Evolutionary conservation across 139 green algal species (phyloP), one percentile per base, ranked within the genome.

Genomic region (Chlorella sp.): DNA sequence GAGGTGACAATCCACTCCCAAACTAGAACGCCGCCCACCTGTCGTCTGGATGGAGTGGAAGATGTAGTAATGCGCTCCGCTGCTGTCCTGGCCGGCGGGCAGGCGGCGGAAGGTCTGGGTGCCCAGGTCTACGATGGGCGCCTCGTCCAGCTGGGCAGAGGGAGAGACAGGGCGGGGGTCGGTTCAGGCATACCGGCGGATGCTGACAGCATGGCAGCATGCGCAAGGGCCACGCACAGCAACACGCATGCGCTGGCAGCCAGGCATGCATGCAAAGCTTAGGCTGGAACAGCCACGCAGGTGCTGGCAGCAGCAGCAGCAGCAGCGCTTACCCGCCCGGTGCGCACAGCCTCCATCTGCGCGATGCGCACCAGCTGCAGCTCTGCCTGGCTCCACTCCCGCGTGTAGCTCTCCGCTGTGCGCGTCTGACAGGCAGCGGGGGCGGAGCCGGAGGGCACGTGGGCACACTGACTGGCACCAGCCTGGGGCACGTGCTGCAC

Each of bases 61-160:
- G 70, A 75, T 75, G 68, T 82, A 90, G 75, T 90, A 88, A 40
- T 34, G 32, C 9, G 22, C 22, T 1, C 76, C 82, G 17, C 14
- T 43, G 44, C 24, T 26, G 81, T 87, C 83, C 11, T 46, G 22
- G 3, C 76, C 75, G 51, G 41, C 82, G 64, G 82, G 82, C 75
- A 80, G 46, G 58, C 80, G 68, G 34, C 86, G 40, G 77, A 87
- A 89, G 19, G 40, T 70, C 16, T 89, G 80, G 30, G 26, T 36
- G 11, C 26, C 26, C 14, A 70, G 54, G 54, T 82, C 76, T 4
- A 62, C 56, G 9, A 36, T 43, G 54, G 76, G 76, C 0, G 69
- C 62, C 19, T 79, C 60, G 30, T 88, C 85, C 20, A 54, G 60
- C 76, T 82, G 76, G n/a, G n/a, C 17, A 5, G 34, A 3, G 51